Evolutionary conservation across 441 rosid genomes (phyloP).

Genomic region (Biscutella laevigata): DNA sequence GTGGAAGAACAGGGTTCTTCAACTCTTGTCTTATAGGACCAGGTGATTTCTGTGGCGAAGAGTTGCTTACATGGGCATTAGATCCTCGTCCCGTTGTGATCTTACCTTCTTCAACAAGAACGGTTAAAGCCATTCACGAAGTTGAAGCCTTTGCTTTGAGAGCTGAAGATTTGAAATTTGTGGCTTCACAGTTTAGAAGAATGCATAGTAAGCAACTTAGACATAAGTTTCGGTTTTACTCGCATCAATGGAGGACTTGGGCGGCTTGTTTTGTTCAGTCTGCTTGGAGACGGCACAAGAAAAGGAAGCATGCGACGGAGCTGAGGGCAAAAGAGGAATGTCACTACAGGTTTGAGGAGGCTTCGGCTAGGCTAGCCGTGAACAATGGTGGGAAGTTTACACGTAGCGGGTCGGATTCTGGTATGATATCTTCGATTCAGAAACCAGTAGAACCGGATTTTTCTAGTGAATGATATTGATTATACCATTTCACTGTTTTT

Average conservation of each 20-base stretch:
- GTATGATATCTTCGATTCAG: conserved; percentile 38
- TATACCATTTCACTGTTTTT: not conserved
- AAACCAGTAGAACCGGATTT: conserved; percentile 79
- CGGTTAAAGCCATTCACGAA: conserved; percentile 54
- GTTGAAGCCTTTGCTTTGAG: conserved; percentile 61
- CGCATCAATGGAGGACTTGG: conserved; percentile 70
- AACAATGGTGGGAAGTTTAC: conserved; percentile 33
- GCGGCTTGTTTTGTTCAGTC: conserved; percentile 58
- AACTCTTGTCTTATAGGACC: conserved; percentile 57
- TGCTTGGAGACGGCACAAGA: conserved; percentile 50
- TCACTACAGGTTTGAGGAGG: conserved; percentile 21
- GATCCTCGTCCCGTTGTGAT: conserved; percentile 57
- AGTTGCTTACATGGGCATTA: conserved; percentile 59
- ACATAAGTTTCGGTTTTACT: conserved; percentile 58
- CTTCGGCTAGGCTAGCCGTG: conserved; percentile 24
- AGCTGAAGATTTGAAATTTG: conserved; percentile 57
- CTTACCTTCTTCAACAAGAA: conserved; percentile 55
- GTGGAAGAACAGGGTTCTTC: conserved; percentile 62
- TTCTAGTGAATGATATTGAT: conserved; percentile 40
- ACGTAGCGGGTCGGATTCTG: conserved; percentile 45
- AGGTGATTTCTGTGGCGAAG: conserved; percentile 65
- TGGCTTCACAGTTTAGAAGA: conserved; percentile 56
- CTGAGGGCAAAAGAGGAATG: conserved; percentile 43
- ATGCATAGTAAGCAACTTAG: conserved; percentile 55
- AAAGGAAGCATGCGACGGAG: conserved; percentile 40